Evolutionary conservation across 164 flowering plant genomes (phyloP), one percentile per base, ranked within the genome.

Genomic region (Annona cherimola): DNA sequence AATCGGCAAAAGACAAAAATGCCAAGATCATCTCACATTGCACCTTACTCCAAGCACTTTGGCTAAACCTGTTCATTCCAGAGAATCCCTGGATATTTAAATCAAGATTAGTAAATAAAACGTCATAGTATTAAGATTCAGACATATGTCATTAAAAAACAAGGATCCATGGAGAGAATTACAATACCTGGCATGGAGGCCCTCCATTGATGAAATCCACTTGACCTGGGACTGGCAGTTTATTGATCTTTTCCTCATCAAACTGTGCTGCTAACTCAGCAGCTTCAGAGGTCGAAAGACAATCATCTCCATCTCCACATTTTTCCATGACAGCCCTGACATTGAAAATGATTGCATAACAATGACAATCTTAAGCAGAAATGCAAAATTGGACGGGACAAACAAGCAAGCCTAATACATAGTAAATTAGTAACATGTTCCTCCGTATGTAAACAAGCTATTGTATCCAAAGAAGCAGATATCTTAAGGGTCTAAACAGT

Each of bases 191-290:
- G 60, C 98, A 94, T 5, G 99, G 99, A 68, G 98, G 99, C 9
- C 99, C 99, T 69, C 99, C 99, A 79, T 89, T 93, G 68, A 95
- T 95, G 77, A 93, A 93, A 73, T 90, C 99, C 12, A 95, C 99
- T 83, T 89, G 86, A 45, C 99, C 99, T 20, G 99, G 99, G 46
- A 80, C 61, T 2, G 99, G 99, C 79, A 95, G 79, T 78, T 80
- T 81, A 11, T 76, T 76, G 16, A 86, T 75, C 45, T 82, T 87
- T 64, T 86, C 80, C 77, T 89, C 88, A 69, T 78, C 79, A 66
- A 95, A 82, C 66, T 73, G 5, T 54, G 84, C 83, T 45, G 88
- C 92, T 61, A 85, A 69, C 42, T 92, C 94, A 43, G 84, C 79
- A 72, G 96, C 98, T 71, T 92, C 96, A 19, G 90, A 62, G 69